Evolutionary conservation across 345 rosid species (phyloP), one percentile per base, ranked within the genome.

Genomic region (Raphanus raphanistrum): DNA sequence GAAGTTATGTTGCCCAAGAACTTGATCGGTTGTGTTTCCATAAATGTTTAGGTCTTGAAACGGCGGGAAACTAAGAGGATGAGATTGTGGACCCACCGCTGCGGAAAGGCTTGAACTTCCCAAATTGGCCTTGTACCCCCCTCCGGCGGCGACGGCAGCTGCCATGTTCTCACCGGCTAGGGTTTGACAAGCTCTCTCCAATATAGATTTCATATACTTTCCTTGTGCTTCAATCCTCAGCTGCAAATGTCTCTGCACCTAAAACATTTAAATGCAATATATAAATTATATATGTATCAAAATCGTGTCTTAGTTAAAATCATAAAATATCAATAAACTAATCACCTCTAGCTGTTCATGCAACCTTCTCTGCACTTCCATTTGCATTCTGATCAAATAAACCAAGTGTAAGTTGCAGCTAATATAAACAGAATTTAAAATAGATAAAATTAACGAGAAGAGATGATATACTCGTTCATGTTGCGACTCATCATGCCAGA

Each of bases 171-270:
- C 96, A 2, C 96, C 90, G 8, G 91, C 95, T 11, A 93, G 91
- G 60, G 97, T 93, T 81, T 91, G 97, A 52, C 93, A 91, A 27
- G 99, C 99, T 85, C 92, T 93, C 85, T 93, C 97, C 72, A 96
- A 74, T 72, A 96, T 91, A 67, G 92, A 86, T 70, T 96, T 98
- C 97, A 96, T 96, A 84, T 96, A 96, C 67, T 96, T 93, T 63
- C 98, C 99, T 78, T 96, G 97, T 48, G 99, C 99, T 77, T 96
- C 99, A 76, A 93, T 96, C 90, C 99, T 89, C 65, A 96, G 75
- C 64, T 96, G 99, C 45, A 96, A 89, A 86, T 93, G 99, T 73
- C 92, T 88, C 74, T 96, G 99, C 71, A 96, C 98, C 99, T 96
- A 82, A 21, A 58, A 33, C 15, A 16, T n/a, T 28, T 12, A 4